These are phyloP conservation scores for Aspergillus flavus DNA, from an alignment of 2,329 filamentous ascomycete genomes.

Conservation along the genomic window DNA sequence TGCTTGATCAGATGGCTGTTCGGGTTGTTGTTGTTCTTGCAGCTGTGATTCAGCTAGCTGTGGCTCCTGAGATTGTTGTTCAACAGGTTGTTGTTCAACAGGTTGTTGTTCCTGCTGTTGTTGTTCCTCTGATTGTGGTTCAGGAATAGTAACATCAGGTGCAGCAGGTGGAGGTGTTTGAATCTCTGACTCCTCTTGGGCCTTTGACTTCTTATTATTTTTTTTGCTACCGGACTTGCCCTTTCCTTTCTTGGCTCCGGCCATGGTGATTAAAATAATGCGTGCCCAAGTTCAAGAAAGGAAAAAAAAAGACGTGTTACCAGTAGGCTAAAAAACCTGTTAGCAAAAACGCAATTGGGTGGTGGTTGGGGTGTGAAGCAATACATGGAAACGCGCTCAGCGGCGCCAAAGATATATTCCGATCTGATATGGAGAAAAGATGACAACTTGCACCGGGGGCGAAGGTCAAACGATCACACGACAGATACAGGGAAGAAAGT, in stretches of 20 bases:
- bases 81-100: background rate
- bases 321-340: constrained; percentile 31
- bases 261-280: constrained; percentile 34
- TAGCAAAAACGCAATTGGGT: constrained; percentile 33
- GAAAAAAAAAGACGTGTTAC: constrained; percentile 33
- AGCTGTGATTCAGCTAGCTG: background rate
- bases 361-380: constrained; percentile 28
- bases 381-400: constrained; percentile 34
- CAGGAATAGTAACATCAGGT: constrained; percentile 23
- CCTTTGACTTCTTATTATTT: constrained; percentile 40
- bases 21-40: constrained; percentile 2
- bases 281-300: constrained; percentile 33
- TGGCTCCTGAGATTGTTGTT: constrained; percentile 7
- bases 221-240: constrained; percentile 31
- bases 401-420: constrained; percentile 36
- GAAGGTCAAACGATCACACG: constrained; percentile 21
- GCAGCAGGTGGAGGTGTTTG: constrained; percentile 29
- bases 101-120: constrained; percentile 17
- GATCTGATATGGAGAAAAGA: constrained; percentile 26
- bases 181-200: constrained; percentile 30
- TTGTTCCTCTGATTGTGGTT: constrained; percentile 16
- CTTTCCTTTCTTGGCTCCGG: constrained; percentile 33
- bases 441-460: constrained; percentile 17
- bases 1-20: background rate
- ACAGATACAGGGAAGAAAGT: constrained; percentile 19